Percentiles rank a stretch among this genome's conserved stretches.
Conservation (phyloP, 2,329 filamentous ascomycete species). For the Penicillium sp. region DNA sequence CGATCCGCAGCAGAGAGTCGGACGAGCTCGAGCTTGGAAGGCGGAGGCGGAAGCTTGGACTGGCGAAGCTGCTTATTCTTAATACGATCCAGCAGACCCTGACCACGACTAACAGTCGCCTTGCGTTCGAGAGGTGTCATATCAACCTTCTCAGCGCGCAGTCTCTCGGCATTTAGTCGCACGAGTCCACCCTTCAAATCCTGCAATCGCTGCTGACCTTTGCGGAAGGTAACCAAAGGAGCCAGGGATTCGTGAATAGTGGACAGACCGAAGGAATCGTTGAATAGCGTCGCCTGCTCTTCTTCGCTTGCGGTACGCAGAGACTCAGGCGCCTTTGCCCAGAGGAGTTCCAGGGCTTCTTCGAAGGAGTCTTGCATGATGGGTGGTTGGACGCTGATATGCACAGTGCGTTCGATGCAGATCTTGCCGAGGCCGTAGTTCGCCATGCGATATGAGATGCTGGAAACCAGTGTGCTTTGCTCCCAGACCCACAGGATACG, state of each 20-base stretch:
- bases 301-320: slow-evolving; percentile 35
- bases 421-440: slow-evolving; percentile 44
- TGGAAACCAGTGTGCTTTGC: slow-evolving; percentile 25
- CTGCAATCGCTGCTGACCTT: slow-evolving; percentile 44
- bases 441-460: slow-evolving; percentile 39
- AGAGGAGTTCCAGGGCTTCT: slow-evolving; percentile 37
- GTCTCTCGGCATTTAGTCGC: slow-evolving; percentile 37
- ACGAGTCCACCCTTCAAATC: slow-evolving; percentile 44
- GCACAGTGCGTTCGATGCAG: slow-evolving; percentile 37
- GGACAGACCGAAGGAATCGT: slow-evolving; percentile 34
- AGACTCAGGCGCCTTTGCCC: slow-evolving; percentile 40
- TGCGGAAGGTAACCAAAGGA: slow-evolving; percentile 36
- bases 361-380: slow-evolving; percentile 55
- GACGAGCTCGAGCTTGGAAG: slow-evolving; percentile 58
- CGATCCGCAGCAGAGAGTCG: slow-evolving; percentile 68
- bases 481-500: slow-evolving; percentile 66
- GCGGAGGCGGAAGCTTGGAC: slow-evolving; percentile 49
- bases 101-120: slow-evolving; percentile 42
- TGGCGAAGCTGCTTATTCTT: slow-evolving; percentile 64
- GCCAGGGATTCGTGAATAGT: slow-evolving; percentile 41
- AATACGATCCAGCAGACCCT: slow-evolving; percentile 74
- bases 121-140: slow-evolving; percentile 27
- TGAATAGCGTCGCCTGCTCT: slow-evolving; percentile 35
- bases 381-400: slow-evolving; percentile 39
- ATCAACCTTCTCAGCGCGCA: slow-evolving; percentile 24